Evolutionary conservation across 495 filamentous ascomycete genomes (phyloP).

Genomic region (Xylaria venustula): DNA sequence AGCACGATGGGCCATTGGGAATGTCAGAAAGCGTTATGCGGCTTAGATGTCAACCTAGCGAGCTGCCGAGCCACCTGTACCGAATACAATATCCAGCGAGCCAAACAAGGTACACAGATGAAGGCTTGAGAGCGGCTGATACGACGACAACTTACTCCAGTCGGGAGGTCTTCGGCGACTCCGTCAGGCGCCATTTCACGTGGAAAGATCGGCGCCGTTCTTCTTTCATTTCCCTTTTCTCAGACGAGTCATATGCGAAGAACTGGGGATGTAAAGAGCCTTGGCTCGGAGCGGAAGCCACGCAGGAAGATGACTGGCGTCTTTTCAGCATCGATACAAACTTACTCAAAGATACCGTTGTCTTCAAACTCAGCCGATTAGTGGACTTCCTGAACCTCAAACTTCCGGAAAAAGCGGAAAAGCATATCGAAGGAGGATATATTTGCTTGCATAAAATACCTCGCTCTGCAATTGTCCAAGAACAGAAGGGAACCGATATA

Average conservation of each 20-base stretch:
- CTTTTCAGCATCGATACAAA: neutral
- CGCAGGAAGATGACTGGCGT: neutral
- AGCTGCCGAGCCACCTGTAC: neutral
- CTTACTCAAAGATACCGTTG: neutral
- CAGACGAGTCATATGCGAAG: neutral
- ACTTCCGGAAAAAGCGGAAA: neutral
- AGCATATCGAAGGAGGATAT: neutral
- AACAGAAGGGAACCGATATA: neutral
- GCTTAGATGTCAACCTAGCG: neutral
- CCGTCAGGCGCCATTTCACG: neutral
- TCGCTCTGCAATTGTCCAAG: neutral
- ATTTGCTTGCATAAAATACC: neutral
- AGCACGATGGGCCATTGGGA: too few relatives aligned
- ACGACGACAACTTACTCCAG: neutral
- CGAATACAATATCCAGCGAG: neutral
- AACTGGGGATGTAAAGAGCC: neutral
- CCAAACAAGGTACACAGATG: neutral
- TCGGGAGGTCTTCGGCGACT: neutral
- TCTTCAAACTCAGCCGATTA: neutral
- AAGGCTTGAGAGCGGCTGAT: neutral
- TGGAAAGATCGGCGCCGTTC: neutral
- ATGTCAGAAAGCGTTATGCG: too few relatives aligned
- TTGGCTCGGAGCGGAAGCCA: neutral
- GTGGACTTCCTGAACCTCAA: neutral
- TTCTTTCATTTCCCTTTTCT: neutral